Evolutionary conservation across 345 rosid genomes (phyloP).

Genomic region (Mangifera indica): DNA sequence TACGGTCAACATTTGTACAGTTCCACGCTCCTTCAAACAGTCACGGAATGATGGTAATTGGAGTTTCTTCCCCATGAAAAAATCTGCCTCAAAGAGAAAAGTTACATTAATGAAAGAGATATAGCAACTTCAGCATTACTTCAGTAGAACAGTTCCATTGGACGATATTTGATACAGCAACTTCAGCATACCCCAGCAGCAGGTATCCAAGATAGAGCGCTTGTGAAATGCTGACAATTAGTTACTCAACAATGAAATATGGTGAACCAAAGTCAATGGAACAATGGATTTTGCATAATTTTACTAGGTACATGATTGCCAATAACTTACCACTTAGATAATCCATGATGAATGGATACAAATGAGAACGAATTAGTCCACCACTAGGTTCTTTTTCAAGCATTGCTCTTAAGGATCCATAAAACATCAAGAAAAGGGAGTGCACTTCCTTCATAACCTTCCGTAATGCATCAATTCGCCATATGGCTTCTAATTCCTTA

Average conservation of each 20-base stretch:
- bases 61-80: conserved; percentile 75
- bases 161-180: conserved; percentile 65
- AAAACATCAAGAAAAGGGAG: conserved; percentile 83
- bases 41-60: conserved; percentile 92
- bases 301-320: neutral
- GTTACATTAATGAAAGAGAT: conserved; percentile 39
- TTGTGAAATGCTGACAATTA: conserved; percentile 94
- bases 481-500: conserved; percentile 66
- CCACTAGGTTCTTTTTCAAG: conserved; percentile 84
- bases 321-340: conserved; percentile 72
- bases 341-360: conserved; percentile 85
- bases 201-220: conserved; percentile 67
- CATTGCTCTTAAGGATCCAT: conserved; percentile 74
- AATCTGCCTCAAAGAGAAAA: conserved; percentile 79
- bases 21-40: conserved; percentile 79
- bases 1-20: conserved; percentile 85
- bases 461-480: conserved; percentile 78
- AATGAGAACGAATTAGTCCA: conserved; percentile 67
- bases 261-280: conserved; percentile 36
- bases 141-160: conserved; percentile 62
- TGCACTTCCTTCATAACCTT: conserved; percentile 88
- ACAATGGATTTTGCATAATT: conserved; percentile 22
- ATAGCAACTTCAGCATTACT: conserved; percentile 64
- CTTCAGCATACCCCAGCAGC: conserved; percentile 89
- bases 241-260: conserved; percentile 64